These are phyloP conservation scores for Rhynchospora tenuis DNA, from an alignment of 176 grass and related monocot genomes.

Conservation along the genomic window DNA sequence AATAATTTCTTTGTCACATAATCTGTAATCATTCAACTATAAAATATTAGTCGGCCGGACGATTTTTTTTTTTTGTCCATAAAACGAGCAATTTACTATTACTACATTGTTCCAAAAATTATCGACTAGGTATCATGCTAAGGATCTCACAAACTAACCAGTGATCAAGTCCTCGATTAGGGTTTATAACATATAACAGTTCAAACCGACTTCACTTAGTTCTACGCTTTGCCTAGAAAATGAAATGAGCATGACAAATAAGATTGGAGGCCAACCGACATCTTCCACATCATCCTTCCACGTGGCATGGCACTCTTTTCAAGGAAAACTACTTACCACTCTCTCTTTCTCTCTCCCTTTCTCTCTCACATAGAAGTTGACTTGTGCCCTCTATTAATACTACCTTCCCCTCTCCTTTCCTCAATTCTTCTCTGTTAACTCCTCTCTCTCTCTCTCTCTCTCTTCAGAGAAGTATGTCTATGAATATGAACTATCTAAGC, in stretches of 20 bases:
- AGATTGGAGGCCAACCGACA: conserved; percentile 11
- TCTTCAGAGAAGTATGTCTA: neutral
- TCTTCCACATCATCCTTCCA: conserved; percentile 18
- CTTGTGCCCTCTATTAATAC: conserved; percentile 16
- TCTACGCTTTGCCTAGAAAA: conserved; percentile 9
- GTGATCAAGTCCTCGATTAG: neutral
- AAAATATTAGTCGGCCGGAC: neutral
- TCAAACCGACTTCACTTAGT: neutral
- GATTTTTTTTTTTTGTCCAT: neutral
- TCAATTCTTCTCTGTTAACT: neutral
- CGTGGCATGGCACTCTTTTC: conserved; percentile 31
- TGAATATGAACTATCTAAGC: conserved; percentile 58
- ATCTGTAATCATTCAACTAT: neutral
- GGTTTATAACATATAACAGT: neutral
- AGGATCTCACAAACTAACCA: neutral
- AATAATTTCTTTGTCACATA: neutral
- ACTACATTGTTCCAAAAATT: neutral
- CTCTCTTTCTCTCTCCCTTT: conserved; percentile 19
- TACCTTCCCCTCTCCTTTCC: conserved; percentile 1
- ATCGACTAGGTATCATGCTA: neutral
- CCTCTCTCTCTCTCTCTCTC: neutral
- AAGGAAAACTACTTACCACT: conserved; percentile 19
- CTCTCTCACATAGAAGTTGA: conserved; percentile 16
- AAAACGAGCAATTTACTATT: neutral
- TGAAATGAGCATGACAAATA: conserved; percentile 10